Percentiles rank a stretch among this genome's conserved stretches.
Evolutionary conservation across 2,329 filamentous ascomycete species (phyloP).

Genomic region (Emmonsia crescens): DNA sequence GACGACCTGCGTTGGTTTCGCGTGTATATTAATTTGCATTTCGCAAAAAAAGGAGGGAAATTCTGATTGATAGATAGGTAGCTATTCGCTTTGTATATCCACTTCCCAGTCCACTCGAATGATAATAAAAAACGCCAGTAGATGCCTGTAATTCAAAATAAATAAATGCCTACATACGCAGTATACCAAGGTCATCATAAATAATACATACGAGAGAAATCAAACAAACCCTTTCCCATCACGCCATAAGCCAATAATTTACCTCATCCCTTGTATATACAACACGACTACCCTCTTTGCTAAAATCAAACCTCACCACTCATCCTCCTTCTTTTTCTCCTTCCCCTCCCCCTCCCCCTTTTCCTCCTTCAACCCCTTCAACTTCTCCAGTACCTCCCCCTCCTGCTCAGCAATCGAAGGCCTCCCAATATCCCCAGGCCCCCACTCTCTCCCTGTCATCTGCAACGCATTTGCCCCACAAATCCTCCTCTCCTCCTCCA

Average conservation of each 20-base stretch:
- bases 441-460: conserved; percentile 22
- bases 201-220: background rate
- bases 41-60: background rate
- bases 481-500: conserved; percentile 31
- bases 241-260: background rate
- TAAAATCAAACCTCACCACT: background rate
- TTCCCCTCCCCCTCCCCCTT: conserved; percentile 18
- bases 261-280: background rate
- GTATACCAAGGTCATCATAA: background rate
- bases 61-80: background rate
- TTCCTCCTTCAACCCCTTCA: conserved; percentile 26
- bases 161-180: background rate
- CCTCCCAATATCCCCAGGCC: background rate
- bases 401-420: conserved; percentile 12
- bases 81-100: background rate
- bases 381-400: conserved; percentile 15
- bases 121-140: background rate
- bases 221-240: background rate
- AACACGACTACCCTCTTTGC: background rate
- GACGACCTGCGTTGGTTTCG: background rate
- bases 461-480: conserved; percentile 30
- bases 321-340: background rate
- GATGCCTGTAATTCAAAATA: background rate
- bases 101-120: background rate
- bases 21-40: background rate